Base-by-base conservation (phyloP, 176 grass and related monocot genomes). In the Cymbopogon citratus region DNA sequence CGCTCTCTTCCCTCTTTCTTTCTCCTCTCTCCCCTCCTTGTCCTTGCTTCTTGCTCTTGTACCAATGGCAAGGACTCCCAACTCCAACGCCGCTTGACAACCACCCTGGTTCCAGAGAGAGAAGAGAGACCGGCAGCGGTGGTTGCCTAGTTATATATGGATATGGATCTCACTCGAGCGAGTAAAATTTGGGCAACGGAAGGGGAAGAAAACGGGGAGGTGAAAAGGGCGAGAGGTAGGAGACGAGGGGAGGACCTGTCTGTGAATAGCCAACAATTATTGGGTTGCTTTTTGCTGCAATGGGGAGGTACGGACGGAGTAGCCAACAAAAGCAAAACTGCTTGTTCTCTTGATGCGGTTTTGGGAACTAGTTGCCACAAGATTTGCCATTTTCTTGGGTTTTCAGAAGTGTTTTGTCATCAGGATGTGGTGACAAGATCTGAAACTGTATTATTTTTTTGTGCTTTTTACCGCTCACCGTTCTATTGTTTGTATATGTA, bases 101-200 rank as follows among this genome's bases (percentile, higher is more conserved):
- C 74, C 28, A 72, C 74, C 87, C 67, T 79, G 52, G 57, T 28
- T 78, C 66, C 59, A 72, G 69, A 76, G 84, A 77, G 79, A 73
- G n/a, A 66, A 62, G 72, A 83, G 73, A n/a, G 61, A 80, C 60
- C 79, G 48, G 74, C 80, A 60, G 80, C 6, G 75, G 62, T 75
- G 31, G 74, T 79, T 87, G 80, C 52, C 83, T 36, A 75, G 56
- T 69, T 83, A 84, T 84, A 83, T 87, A 79, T 60, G 83, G 83
- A 86, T 89, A 79, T 66, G 83, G 83, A 86, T 89, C 87, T 89
- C 87, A 73, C 73, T 76, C 44, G 62, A 64, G 63, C 25, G 45
- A 85, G 46, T 16, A 24, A 24, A 59, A 24, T 24, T 59, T n/a
- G 85, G 87, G 87, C 69, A 63, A 49, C 62, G 48, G 35, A 88